These are phyloP conservation scores for Carex myosuroides DNA, from an alignment of 176 grass and related monocot species.

Conservation along the genomic window DNA sequence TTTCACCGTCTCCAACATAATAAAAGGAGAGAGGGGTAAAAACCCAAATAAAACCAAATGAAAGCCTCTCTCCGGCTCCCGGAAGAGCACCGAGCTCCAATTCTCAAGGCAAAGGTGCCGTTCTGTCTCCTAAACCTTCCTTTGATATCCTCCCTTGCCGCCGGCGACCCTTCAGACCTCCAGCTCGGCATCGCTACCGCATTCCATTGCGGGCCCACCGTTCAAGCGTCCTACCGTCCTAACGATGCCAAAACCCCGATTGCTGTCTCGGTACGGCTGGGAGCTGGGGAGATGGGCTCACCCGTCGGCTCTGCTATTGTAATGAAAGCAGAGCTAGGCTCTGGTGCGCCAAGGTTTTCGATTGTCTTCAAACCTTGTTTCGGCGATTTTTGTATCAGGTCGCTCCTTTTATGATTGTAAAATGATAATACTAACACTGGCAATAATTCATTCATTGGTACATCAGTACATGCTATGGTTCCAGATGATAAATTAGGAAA, in stretches of 20 bases:
- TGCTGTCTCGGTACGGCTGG: neutral
- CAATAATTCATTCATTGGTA: neutral
- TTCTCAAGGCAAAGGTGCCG: neutral
- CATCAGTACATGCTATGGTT: neutral
- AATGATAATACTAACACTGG: neutral
- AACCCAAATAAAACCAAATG: neutral
- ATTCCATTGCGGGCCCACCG: neutral
- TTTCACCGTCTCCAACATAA: neutral
- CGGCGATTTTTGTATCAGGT: slow-evolving; percentile 10
- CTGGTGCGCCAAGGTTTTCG: neutral
- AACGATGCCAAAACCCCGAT: neutral
- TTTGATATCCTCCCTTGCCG: neutral
- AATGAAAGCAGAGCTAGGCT: neutral
- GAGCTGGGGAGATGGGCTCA: slow-evolving; percentile 1
- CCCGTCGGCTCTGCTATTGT: neutral
- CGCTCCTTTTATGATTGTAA: neutral
- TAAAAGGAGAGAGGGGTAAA: neutral
- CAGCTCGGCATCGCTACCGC: neutral
- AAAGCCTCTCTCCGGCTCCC: neutral
- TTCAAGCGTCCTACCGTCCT: neutral
- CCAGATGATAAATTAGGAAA: neutral
- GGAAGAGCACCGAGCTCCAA: neutral
- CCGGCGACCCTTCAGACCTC: neutral
- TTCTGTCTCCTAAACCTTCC: neutral
- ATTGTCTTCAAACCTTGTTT: slow-evolving; percentile 7